A percentile compares a stretch with the other conserved stretches of the same genome.
phyloP scores from a whole-genome alignment of 2,329 filamentous ascomycete species.

The Colletotrichum salicis region DNA sequence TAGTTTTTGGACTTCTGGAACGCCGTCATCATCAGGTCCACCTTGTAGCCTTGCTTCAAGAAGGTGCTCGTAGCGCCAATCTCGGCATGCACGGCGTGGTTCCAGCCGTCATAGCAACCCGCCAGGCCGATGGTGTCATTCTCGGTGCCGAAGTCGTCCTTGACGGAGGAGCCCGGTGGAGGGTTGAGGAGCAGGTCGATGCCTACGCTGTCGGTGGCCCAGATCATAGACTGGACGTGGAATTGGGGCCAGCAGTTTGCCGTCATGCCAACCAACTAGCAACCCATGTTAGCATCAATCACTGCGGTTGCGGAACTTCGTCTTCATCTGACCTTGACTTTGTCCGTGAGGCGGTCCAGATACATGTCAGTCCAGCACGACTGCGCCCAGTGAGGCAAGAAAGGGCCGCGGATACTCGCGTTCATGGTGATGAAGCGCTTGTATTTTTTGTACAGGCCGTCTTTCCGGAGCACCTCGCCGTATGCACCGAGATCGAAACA shows the following conservation, averaged over 20 bases:
- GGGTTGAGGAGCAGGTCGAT: slow-evolving; percentile 49
- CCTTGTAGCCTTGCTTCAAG: slow-evolving; percentile 44
- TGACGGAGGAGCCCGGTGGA: slow-evolving; percentile 29
- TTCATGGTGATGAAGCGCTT: slow-evolving; percentile 50
- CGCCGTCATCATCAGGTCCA: slow-evolving; percentile 47
- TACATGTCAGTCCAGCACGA: slow-evolving; percentile 51
- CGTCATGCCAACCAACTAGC: slow-evolving; percentile 50
- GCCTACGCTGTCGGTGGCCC: slow-evolving; percentile 51
- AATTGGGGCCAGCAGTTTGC: slow-evolving; percentile 47
- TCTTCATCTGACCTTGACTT: slow-evolving; percentile 41
- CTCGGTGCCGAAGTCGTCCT: slow-evolving; percentile 40
- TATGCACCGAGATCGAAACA: slow-evolving; percentile 50
- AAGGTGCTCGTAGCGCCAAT: slow-evolving; percentile 45
- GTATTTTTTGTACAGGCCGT: slow-evolving; percentile 47
- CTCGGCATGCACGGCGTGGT: slow-evolving; percentile 45
- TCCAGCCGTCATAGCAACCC: slow-evolving; percentile 43
- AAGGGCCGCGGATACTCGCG: slow-evolving; percentile 49
- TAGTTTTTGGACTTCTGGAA: slow-evolving; percentile 39
- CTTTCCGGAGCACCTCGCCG: slow-evolving; percentile 46
- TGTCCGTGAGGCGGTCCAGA: slow-evolving; percentile 43
- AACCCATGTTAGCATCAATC: neutral
- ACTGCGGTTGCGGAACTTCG: neutral
- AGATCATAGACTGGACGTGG: slow-evolving; percentile 51
- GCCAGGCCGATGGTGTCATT: slow-evolving; percentile 42
- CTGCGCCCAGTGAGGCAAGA: slow-evolving; percentile 47